phyloP scores from a whole-genome alignment of 345 rosid genomes.

The Dimocarpus longan region DNA sequence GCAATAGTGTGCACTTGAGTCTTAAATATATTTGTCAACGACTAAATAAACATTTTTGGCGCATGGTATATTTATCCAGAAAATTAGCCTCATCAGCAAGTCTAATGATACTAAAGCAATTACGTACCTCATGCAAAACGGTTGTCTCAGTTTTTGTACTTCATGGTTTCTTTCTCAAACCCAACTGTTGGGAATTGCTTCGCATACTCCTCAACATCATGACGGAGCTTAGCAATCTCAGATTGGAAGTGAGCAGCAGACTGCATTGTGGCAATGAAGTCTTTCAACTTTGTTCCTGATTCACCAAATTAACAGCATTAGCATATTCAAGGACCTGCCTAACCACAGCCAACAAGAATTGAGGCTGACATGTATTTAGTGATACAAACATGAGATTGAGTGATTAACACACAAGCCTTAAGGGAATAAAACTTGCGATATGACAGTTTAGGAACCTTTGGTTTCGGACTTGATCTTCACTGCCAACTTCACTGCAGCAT shows the following conservation, averaged over 20 bases:
- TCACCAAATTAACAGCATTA: constrained; percentile 27
- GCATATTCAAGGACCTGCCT: constrained; percentile 5
- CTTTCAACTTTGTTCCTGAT: constrained; percentile 92
- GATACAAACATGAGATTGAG: neutral
- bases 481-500: constrained; percentile 67
- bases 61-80: neutral
- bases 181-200: constrained; percentile 98
- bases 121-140: constrained; percentile 14
- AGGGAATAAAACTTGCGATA: constrained; percentile 8
- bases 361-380: neutral
- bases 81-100: neutral
- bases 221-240: constrained; percentile 69
- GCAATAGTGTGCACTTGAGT: neutral
- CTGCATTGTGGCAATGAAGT: constrained; percentile 66
- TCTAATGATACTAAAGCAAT: neutral
- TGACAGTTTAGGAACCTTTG: constrained; percentile 53
- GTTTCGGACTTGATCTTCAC: constrained; percentile 80
- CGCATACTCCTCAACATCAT: constrained; percentile 78
- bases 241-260: constrained; percentile 60
- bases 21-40: neutral
- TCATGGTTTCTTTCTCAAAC: constrained; percentile 94
- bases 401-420: neutral
- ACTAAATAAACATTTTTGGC: too few relatives aligned
- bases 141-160: constrained; percentile 77
- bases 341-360: neutral